Percentiles rank a stretch among this genome's conserved stretches.
These are phyloP conservation scores for Plenodomus lindquistii DNA, from an alignment of 2,329 filamentous ascomycete species.

Conservation along the genomic window DNA sequence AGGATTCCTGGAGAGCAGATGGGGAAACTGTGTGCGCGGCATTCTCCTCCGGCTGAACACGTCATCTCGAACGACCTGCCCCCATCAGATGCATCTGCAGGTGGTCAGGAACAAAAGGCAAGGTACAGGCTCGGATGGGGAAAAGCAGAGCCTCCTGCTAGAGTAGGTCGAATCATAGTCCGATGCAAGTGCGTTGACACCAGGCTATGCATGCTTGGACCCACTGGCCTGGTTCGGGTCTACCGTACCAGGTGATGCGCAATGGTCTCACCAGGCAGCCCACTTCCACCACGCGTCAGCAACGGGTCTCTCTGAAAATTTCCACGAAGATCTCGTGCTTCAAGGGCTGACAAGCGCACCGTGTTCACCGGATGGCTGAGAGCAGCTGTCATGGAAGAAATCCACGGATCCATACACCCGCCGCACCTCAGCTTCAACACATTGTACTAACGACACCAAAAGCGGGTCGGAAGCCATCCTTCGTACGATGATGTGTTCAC, in stretches of 20 bases:
- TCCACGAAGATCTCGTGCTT: constrained; percentile 9
- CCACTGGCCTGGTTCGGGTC: constrained; percentile 34
- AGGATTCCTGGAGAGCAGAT: background rate
- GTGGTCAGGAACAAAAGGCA: constrained; percentile 27
- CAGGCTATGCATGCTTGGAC: constrained; percentile 20
- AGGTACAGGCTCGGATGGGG: constrained; percentile 37
- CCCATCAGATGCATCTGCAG: constrained; percentile 15
- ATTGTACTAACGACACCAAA: background rate
- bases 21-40: background rate
- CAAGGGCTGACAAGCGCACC: constrained; percentile 7
- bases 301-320: constrained; percentile 28
- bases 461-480: constrained; percentile 11
- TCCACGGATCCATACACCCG: constrained; percentile 2
- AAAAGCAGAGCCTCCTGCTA: constrained; percentile 40
- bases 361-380: constrained; percentile 18
- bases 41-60: background rate
- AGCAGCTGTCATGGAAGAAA: background rate
- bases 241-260: constrained; percentile 38
- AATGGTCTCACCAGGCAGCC: constrained; percentile 23
- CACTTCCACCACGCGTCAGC: constrained; percentile 18
- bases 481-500: constrained; percentile 24
- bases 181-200: constrained; percentile 25
- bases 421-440: constrained; percentile 1
- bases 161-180: constrained; percentile 21
- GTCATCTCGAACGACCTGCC: background rate